Conservation (phyloP, 495 filamentous ascomycete genomes). For the Hypoxylon perforatum region DNA sequence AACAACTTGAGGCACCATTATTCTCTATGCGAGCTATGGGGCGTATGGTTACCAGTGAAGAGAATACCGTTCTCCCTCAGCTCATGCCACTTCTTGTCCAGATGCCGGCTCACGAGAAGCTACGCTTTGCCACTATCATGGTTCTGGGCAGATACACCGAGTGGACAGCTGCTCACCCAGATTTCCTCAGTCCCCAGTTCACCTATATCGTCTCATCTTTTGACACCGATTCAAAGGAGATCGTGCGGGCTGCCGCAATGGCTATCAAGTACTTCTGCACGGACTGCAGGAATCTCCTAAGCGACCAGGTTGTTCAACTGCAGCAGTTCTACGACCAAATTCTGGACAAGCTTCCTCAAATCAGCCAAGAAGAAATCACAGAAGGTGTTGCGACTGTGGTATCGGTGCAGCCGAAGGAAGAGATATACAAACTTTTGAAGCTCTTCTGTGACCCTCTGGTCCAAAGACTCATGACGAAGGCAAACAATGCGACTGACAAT, state of each 20-base stretch:
- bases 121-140: constrained; percentile 97
- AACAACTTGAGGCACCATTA: constrained; percentile 92
- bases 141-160: constrained; percentile 95
- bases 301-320: constrained; percentile 80
- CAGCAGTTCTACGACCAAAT: constrained; percentile 92
- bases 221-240: constrained; percentile 83
- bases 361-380: constrained; percentile 94
- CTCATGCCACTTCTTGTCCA: constrained; percentile 92
- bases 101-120: constrained; percentile 94
- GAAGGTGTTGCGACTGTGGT: constrained; percentile 94
- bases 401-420: constrained; percentile 80
- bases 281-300: constrained; percentile 88
- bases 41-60: constrained; percentile 91
- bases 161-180: constrained; percentile 94
- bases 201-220: constrained; percentile 95
- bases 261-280: constrained; percentile 96
- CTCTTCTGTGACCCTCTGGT: constrained; percentile 95
- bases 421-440: constrained; percentile 85
- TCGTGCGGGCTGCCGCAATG: constrained; percentile 89
- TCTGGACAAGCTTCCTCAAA: constrained; percentile 81
- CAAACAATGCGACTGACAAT: constrained; percentile 84
- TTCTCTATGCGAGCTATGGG: constrained; percentile 98
- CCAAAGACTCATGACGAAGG: constrained; percentile 83
- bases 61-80: constrained; percentile 84
- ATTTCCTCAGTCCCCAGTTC: constrained; percentile 89